Base-by-base conservation (phyloP, 139 green algal species). In the Chlorella ohadii region DNA sequence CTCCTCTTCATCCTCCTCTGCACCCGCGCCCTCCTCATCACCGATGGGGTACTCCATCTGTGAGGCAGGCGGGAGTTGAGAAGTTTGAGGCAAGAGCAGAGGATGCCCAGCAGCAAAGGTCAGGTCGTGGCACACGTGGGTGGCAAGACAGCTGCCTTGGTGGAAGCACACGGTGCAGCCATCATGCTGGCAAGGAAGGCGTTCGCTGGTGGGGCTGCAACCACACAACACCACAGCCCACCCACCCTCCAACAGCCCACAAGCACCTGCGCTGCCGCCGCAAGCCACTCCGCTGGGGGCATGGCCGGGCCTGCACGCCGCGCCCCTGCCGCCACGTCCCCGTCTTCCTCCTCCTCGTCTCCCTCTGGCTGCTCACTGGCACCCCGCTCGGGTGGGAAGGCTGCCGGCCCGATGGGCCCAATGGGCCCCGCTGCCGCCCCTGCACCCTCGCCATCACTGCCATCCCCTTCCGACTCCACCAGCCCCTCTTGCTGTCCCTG, bases 261-360 rank as follows among this genome's bases (percentile, higher is more conserved):
- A n/a, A n/a, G n/a, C n/a, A 83, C 61, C 78, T 75, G 78, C 2
- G 89, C 89, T 19, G 92, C 92, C 6, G 91, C 91, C 1, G 78
- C 88, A 23, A 95, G 83, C 73, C 91, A 78, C 84, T 95, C 90
- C 17, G 76, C 51, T 1, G 90, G 73, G n/a, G 92, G 92, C 84
- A 91, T 87, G 59, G 90, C 88, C 5, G 92, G 92, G 3, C 92
- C 92, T 5, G 91, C 51, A 41, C 81, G 84, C 25, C 55, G 61
- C 4, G 44, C 36, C 31, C 25, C 39, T n/a, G 78, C 55, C 1
- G n/a, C 55, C 15, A 28, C 28, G 0, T 3, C 67, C 23, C 31
- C 79, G 17, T 61, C 74, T 25, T 39, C 51, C 64, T 87, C 76
- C 0, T 76, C 84, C 63, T 76, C 41, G 51, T 31, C 65, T 23